Evolutionary conservation across 2,329 filamentous ascomycete species (phyloP).

Genomic region (Colletotrichum horii): DNA sequence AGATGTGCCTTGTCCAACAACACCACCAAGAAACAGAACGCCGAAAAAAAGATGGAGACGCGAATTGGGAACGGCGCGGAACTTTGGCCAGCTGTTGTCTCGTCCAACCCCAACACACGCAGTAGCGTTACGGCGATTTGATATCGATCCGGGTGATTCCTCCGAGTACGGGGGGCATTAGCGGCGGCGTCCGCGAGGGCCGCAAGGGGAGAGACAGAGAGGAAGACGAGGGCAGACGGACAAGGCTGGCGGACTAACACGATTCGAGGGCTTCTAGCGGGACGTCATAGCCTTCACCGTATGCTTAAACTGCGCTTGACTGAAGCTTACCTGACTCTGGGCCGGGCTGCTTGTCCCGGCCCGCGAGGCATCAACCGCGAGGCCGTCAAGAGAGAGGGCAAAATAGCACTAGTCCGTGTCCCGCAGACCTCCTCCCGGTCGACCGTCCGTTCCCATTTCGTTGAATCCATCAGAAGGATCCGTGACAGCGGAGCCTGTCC

Average conservation of each 20-base stretch:
- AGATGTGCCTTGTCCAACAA: background rate
- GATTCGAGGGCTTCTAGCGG: background rate
- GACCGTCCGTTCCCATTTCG: conserved; percentile 8
- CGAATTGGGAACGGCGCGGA: background rate
- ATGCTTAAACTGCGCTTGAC: background rate
- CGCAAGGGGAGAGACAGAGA: background rate
- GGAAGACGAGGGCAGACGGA: background rate
- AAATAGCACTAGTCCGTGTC: conserved; percentile 6
- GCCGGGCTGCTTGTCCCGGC: background rate
- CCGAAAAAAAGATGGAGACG: background rate
- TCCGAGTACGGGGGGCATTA: background rate
- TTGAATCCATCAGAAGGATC: background rate
- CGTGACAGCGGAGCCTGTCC: conserved; percentile 13
- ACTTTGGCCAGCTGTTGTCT: background rate
- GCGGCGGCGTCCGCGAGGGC: background rate
- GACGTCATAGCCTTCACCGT: background rate
- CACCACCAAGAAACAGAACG: background rate
- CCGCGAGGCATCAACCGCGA: background rate
- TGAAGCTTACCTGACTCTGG: background rate
- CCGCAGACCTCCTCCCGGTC: background rate
- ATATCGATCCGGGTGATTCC: background rate
- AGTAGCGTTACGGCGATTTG: conserved; percentile 1
- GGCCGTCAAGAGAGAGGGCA: background rate
- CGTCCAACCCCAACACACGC: background rate
- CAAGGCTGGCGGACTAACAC: conserved; percentile 1